Conservation (phyloP, 2,329 filamentous ascomycete genomes). For the Pestalotiopsis sp. region DNA sequence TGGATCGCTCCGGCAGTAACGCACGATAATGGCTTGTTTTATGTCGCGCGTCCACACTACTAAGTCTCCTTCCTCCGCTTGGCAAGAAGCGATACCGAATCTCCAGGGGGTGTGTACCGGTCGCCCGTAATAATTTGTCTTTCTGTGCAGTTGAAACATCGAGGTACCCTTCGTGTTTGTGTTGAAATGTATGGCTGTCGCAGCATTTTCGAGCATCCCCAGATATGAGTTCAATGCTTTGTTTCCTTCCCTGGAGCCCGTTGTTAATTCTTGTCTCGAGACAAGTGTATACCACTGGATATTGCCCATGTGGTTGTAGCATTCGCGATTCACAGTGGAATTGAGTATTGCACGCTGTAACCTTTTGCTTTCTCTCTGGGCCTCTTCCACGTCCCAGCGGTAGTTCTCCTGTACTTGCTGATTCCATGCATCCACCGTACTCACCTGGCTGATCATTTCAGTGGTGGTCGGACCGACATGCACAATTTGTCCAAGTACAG, state of each 20-base stretch:
- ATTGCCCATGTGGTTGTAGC: constrained; percentile 8
- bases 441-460: neutral
- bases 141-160: neutral
- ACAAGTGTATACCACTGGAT: constrained; percentile 3
- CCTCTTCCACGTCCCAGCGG: neutral
- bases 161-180: neutral
- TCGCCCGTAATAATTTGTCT: neutral
- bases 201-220: neutral
- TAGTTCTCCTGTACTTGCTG: constrained; percentile 9
- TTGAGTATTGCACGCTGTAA: constrained; percentile 8
- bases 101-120: neutral
- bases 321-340: neutral
- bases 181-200: neutral
- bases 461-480: constrained; percentile 10
- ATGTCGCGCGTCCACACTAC: constrained; percentile 4
- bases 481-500: constrained; percentile 10
- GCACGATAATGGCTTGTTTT: constrained; percentile 2
- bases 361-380: constrained; percentile 8
- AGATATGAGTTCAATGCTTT: neutral
- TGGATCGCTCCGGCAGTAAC: neutral
- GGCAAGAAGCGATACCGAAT: constrained; percentile 12
- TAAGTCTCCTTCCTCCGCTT: constrained; percentile 5
- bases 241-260: neutral
- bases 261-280: neutral
- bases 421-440: constrained; percentile 10